Evolutionary conservation across 805 yeast species (phyloP).

Genomic region (Teunomyces aglyptinius): DNA sequence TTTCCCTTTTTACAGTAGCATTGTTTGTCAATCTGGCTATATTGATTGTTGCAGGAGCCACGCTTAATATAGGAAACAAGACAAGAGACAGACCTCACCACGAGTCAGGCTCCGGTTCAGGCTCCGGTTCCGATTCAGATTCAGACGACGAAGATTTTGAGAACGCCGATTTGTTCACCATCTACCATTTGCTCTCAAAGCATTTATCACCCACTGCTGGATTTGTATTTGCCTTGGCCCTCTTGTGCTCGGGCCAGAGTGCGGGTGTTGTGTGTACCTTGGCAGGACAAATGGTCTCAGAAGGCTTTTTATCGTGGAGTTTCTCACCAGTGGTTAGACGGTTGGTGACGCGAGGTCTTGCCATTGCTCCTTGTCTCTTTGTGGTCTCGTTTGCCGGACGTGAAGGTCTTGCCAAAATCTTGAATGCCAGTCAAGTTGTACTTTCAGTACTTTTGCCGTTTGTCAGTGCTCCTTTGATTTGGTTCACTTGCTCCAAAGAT

Average conservation of each 20-base stretch:
- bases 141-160: conserved; percentile 41
- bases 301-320: conserved; percentile 81
- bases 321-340: conserved; percentile 81
- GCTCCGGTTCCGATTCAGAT: conserved; percentile 15
- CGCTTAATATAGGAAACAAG: conserved; percentile 48
- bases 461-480: conserved; percentile 84
- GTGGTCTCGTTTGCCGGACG: conserved; percentile 75
- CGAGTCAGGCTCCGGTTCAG: conserved; percentile 7
- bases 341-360: conserved; percentile 75
- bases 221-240: conserved; percentile 81
- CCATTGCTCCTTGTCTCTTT: conserved; percentile 79
- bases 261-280: conserved; percentile 94
- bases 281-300: conserved; percentile 92
- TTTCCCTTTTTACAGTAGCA: conserved; percentile 83
- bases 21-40: conserved; percentile 91
- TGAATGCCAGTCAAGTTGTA: conserved; percentile 82
- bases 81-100: not conserved
- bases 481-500: conserved; percentile 68
- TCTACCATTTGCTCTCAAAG: conserved; percentile 64
- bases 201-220: conserved; percentile 87
- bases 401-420: conserved; percentile 70
- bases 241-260: conserved; percentile 88
- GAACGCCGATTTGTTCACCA: conserved; percentile 75
- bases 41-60: conserved; percentile 87
- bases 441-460: conserved; percentile 78